Base-by-base conservation (phyloP, 306 rosid species). In the Lithocarpus polystachyus region DNA sequence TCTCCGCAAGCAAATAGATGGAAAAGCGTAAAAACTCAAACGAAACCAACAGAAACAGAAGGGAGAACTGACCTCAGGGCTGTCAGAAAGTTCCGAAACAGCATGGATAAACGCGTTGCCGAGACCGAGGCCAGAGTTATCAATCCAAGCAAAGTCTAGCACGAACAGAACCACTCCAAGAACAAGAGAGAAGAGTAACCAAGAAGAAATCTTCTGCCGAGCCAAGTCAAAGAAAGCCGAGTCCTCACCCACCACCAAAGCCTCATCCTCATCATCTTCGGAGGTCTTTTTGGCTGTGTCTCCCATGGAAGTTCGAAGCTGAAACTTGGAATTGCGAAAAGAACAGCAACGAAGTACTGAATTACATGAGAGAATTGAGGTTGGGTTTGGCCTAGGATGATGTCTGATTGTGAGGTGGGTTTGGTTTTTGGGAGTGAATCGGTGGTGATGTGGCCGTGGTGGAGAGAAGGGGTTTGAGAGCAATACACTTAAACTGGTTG, bases 111-210 rank as follows among this genome's bases (percentile, higher is more conserved):
- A 88, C 53, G 91, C 75, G 79, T 89, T 89, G 17, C 97, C 97
- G 3, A 85, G 84, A 9, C 94, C 97, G 8, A 85, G 84, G 12
- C 94, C 97, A 13, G 94, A 89, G 68, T 93, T 89, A 80, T 93
- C 96, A 64, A 93, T 86, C 96, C 97, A 93, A 8, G 77, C 90
- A 0, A 89, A 81, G 56, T 93, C 75, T n/a, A 93, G 96, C 71
- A 84, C 82, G 45, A 86, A 88, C 51, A 93, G 84, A 53, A 93
- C 97, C 3, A 86, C 82, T 3, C 96, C 97, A 61, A 93, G 82
- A 88, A 93, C 78, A 1, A 56, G 84, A 31, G 83, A 48, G 81
- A 93, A 93, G 80, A 89, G 91, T 43, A 84, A 13, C 97, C 97
- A 93, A 11, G 96, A 89, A 74, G 87, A 77, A 33, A 93, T 61